Base-by-base conservation (phyloP, 2,329 filamentous ascomycete species). In the Colletotrichum agaves region DNA sequence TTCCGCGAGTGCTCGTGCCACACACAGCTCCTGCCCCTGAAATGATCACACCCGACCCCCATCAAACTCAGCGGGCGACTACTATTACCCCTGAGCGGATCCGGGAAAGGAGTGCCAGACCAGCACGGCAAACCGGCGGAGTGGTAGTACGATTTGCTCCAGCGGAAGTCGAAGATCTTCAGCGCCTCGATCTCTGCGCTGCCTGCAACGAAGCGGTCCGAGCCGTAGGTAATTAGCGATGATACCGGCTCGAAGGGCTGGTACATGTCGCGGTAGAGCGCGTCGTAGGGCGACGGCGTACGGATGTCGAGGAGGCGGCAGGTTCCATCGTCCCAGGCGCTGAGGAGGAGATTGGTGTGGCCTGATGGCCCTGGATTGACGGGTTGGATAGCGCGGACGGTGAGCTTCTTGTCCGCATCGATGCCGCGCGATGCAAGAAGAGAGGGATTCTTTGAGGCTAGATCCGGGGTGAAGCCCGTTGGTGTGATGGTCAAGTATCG, bases 91-190 rank as follows among this genome's bases (percentile, higher is more conserved):
- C 77, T 74, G 15, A 71, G 74, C 1, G 80, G 78, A 12, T n/a
- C 46, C 35, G 77, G 81, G 66, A 72, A 77, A 0, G 84, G 84
- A 5, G 63, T 64, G 4, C 73, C 69, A 6, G 60, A 66, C 5
- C 79, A 77, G 72, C 86, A 88, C 0, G 84, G 78, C 11, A 87
- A 76, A 4, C 79, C 82, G 3, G 80, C 76, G 3, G 83, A 83
- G 75, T 87, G 81, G 61, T 82, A 75, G 70, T 88, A 88, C n/a
- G 62, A 52, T n/a, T 76, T 83, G 0, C 81, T 74, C 76, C 82
- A 84, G 11, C 86, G 84, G 61, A 86, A 85, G 77, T 88, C 86
- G 66, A 87, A 88, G 35, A 87, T 74, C 59, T 84, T 83, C 61
- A 88, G 69, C 10, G 79, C 77, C 0, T 81, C 76, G 4, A 78